Evolutionary conservation across 2,329 filamentous ascomycete species (phyloP).

Genomic region (Exophiala sideris): DNA sequence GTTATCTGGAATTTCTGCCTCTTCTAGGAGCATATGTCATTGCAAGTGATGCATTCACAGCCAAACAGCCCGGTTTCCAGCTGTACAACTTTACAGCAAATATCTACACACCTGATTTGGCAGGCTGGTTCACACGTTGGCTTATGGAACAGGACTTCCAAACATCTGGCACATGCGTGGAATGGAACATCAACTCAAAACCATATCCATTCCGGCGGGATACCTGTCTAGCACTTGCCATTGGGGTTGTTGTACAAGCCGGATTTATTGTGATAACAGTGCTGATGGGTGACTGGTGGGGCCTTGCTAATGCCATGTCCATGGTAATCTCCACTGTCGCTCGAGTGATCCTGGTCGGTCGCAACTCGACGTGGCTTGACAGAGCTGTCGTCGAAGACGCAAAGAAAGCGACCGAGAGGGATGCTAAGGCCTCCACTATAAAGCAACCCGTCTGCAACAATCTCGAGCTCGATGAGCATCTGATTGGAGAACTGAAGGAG

Average conservation of each 20-base stretch:
- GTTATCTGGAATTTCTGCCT: conserved; percentile 26
- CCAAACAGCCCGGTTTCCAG: conserved; percentile 23
- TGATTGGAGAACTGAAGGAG: too few relatives aligned
- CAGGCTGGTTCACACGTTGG: conserved; percentile 24
- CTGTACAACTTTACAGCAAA: conserved; percentile 29
- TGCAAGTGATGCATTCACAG: conserved; percentile 25
- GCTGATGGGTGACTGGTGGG: conserved; percentile 22
- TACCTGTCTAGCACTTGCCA: conserved; percentile 4
- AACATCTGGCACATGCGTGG: conserved; percentile 16
- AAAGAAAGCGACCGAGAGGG: not conserved
- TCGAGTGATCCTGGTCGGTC: conserved; percentile 17
- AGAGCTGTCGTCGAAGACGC: conserved; percentile 10
- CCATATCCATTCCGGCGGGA: conserved; percentile 9
- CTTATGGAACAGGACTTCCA: conserved; percentile 21
- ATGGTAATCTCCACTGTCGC: conserved; percentile 22
- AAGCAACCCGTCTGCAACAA: too few relatives aligned
- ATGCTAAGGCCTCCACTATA: too few relatives aligned
- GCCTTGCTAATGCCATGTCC: conserved; percentile 20
- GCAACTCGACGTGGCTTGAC: conserved; percentile 16
- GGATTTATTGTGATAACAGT: conserved; percentile 18
- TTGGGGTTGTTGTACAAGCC: conserved; percentile 17
- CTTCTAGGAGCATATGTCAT: conserved; percentile 28
- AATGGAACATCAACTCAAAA: conserved; percentile 11
- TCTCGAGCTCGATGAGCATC: too few relatives aligned
- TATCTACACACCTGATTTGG: conserved; percentile 25